phyloP scores from a whole-genome alignment of 371 early-diverging fungal species.

The Mortierella sp. region DNA sequence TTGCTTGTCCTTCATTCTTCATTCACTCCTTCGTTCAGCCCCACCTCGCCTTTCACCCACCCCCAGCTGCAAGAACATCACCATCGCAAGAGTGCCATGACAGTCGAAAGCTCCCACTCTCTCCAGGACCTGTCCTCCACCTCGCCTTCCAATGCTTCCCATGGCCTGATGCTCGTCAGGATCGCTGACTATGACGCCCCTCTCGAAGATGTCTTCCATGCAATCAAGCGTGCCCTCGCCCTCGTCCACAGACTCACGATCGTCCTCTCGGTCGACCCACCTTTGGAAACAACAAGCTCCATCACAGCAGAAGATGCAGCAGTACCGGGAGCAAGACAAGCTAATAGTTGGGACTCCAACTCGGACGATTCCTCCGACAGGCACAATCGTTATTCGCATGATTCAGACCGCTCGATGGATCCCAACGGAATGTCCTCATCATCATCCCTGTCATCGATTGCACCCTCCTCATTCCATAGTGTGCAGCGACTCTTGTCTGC shows the following conservation, averaged over 20 bases:
- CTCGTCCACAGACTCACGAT: slow-evolving; percentile 38
- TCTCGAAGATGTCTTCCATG: slow-evolving; percentile 37
- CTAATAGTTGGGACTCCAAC: neutral
- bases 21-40: too few relatives aligned
- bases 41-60: too few relatives aligned
- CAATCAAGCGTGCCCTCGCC: slow-evolving; percentile 27
- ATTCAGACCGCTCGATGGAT: too few relatives aligned
- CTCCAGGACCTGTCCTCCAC: too few relatives aligned
- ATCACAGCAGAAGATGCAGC: neutral
- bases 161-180: slow-evolving; percentile 37
- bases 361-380: neutral
- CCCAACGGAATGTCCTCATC: neutral
- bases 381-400: neutral
- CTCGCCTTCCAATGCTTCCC: slow-evolving; percentile 7
- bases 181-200: slow-evolving; percentile 35
- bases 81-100: too few relatives aligned
- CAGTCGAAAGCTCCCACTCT: too few relatives aligned
- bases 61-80: too few relatives aligned
- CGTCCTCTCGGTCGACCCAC: slow-evolving; percentile 14
- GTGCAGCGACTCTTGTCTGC: slow-evolving; percentile 42
- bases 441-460: neutral
- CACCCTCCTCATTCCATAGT: slow-evolving; percentile 29
- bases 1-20: too few relatives aligned
- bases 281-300: neutral
- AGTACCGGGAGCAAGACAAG: neutral